Evolutionary conservation across 2,329 filamentous ascomycete species (phyloP).

Genomic region (Coleophoma eucalyptorum): DNA sequence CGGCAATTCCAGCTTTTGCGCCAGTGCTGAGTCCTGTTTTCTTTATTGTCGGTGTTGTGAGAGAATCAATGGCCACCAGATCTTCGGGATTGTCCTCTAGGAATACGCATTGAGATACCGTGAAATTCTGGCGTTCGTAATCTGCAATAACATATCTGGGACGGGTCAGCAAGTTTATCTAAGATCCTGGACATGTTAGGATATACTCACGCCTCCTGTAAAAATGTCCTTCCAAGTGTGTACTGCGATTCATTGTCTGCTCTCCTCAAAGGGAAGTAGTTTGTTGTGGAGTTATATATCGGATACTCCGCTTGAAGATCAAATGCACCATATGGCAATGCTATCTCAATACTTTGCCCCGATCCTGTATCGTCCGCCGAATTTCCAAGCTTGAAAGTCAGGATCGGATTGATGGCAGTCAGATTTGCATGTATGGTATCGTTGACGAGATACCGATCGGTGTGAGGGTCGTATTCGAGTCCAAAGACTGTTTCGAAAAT

Average conservation of each 20-base stretch:
- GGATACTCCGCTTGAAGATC: conserved; percentile 7
- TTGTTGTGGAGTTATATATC: conserved; percentile 4
- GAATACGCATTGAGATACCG: conserved; percentile 15
- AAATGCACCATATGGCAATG: conserved; percentile 3
- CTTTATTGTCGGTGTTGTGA: too few relatives aligned
- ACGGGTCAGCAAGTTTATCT: not conserved
- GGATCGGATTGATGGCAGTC: not conserved
- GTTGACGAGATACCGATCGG: conserved; percentile 2
- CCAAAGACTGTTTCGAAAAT: conserved; percentile 15
- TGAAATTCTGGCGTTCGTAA: conserved; percentile 30
- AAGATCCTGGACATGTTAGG: not conserved
- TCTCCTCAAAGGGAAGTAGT: conserved; percentile 3
- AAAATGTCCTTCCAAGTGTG: conserved; percentile 1
- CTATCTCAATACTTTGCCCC: not conserved
- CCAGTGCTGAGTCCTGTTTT: not conserved
- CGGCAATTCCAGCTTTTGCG: not conserved
- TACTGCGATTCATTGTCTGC: conserved; percentile 1
- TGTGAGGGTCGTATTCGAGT: not conserved
- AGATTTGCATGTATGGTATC: not conserved
- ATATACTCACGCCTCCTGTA: conserved; percentile 4
- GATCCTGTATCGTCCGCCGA: not conserved
- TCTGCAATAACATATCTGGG: conserved; percentile 25
- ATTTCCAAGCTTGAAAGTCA: conserved; percentile 4
- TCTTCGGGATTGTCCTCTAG: not conserved
- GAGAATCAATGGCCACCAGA: conserved; percentile 9